Base-by-base conservation (phyloP, 306 rosid genomes). In the Cicer arietinum region DNA sequence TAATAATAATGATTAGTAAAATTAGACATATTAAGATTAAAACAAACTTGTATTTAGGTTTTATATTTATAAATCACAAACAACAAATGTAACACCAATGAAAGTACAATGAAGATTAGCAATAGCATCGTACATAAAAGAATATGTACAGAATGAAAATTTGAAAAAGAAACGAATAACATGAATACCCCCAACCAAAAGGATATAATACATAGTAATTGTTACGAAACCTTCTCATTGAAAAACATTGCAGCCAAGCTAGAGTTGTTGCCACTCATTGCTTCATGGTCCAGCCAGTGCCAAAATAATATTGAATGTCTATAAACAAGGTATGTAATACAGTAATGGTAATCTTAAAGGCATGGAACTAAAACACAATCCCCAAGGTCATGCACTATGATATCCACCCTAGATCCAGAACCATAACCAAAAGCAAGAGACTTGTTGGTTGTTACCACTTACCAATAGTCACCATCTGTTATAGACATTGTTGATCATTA, bases 1-100 rank as follows among this genome's bases (percentile, higher is more conserved):
- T 69, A 57, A 54, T 71, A 71, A 63, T 79, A 63, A 59, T 71
- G 56, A 76, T 71, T 8, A 71, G 74, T 68, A 69, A 37, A 63
- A 76, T 63, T 42, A 63, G 51, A 62, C 45, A 16, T 8, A 37
- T 53, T 30, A 70, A 76, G 65, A n/a, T 81, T 3, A 43, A 80
- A 81, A 80, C 59, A 74, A 61, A 51, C 43, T 30, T 42, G 48
- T 57, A 66, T 20, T 46, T 79, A 14, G 8, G 72, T 22, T 63
- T 44, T 52, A 22, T 42, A 79, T 54, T 52, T 63, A 62, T 47
- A 17, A 63, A 78, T 41, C 46, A 12, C 51, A 73, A 56, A 14
- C 44, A 64, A 14, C 39, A 53, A 71, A 79, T 7, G 35, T 1
- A 71, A 71, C 52, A 74, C 16, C 62, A 69, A 54, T 47, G 81